Percentiles rank a stretch among this genome's conserved stretches.
Conservation (phyloP, 2,329 filamentous ascomycete species). For the Microsporum canis region DNA sequence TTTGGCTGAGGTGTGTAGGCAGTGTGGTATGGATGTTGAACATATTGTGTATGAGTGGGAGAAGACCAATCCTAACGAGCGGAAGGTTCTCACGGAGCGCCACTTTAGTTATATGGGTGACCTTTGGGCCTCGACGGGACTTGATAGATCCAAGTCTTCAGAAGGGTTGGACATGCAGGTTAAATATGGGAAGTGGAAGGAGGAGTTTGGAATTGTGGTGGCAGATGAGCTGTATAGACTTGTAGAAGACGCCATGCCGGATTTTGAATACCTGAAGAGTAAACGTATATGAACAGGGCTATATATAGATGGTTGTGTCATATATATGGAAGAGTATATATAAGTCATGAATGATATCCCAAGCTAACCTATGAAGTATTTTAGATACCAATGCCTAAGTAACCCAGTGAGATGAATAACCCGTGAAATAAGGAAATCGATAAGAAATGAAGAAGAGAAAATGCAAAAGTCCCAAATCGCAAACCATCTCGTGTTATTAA, state of each 20-base stretch:
- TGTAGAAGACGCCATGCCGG: slow-evolving; percentile 26
- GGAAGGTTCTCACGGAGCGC: neutral
- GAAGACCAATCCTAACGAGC: neutral
- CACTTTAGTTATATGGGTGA: slow-evolving; percentile 7
- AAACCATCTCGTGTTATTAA: neutral
- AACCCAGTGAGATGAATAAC: neutral
- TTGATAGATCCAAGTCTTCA: slow-evolving; percentile 19
- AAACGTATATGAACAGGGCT: neutral
- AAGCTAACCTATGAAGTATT: neutral
- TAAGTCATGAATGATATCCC: neutral
- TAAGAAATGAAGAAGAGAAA: neutral
- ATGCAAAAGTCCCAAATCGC: neutral
- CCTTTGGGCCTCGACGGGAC: slow-evolving; percentile 9
- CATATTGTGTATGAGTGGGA: slow-evolving; percentile 25
- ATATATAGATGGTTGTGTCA: neutral
- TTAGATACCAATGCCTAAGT: slow-evolving; percentile 3
- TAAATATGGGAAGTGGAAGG: slow-evolving; percentile 23
- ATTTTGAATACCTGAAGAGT: slow-evolving; percentile 30
- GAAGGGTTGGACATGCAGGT: slow-evolving; percentile 23
- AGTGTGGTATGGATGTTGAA: slow-evolving; percentile 23
- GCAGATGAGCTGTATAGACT: slow-evolving; percentile 17
- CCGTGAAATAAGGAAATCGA: neutral
- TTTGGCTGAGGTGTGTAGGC: slow-evolving; percentile 19
- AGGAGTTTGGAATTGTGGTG: slow-evolving; percentile 24
- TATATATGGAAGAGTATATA: neutral